phyloP scores from a whole-genome alignment of 2,329 filamentous ascomycete genomes.

The Bertia moriformis region DNA sequence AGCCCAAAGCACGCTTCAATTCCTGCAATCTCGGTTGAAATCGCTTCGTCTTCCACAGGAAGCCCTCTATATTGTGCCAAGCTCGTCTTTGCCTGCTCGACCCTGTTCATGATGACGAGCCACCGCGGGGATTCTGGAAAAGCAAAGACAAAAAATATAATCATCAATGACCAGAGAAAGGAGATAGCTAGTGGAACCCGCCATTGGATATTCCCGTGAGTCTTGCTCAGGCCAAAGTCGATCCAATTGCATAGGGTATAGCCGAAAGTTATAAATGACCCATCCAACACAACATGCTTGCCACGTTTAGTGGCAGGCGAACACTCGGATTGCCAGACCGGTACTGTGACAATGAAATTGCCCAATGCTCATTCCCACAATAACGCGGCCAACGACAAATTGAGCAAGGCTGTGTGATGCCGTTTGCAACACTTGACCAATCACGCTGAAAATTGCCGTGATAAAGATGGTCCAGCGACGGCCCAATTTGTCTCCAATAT shows the following conservation, averaged over 20 bases:
- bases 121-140: slow-evolving; percentile 21
- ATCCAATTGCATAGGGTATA: neutral
- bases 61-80: neutral
- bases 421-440: neutral
- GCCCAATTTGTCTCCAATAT: neutral
- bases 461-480: neutral
- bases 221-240: neutral
- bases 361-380: neutral
- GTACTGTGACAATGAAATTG: neutral
- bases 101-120: slow-evolving; percentile 11
- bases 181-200: neutral
- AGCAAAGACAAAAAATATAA: slow-evolving; percentile 13
- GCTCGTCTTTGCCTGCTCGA: neutral
- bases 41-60: neutral
- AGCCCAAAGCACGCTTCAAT: neutral
- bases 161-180: slow-evolving; percentile 10
- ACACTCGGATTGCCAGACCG: neutral
- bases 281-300: neutral
- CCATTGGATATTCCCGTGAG: neutral
- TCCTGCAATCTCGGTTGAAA: neutral
- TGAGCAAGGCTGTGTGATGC: neutral
- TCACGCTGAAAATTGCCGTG: neutral
- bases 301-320: neutral
- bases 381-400: neutral
- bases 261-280: neutral